A percentile compares a stretch with the other conserved stretches of the same genome.
Evolutionary conservation across 1,284 basidiomycete species (phyloP).

Genomic region (Omphalotus olearius): DNA sequence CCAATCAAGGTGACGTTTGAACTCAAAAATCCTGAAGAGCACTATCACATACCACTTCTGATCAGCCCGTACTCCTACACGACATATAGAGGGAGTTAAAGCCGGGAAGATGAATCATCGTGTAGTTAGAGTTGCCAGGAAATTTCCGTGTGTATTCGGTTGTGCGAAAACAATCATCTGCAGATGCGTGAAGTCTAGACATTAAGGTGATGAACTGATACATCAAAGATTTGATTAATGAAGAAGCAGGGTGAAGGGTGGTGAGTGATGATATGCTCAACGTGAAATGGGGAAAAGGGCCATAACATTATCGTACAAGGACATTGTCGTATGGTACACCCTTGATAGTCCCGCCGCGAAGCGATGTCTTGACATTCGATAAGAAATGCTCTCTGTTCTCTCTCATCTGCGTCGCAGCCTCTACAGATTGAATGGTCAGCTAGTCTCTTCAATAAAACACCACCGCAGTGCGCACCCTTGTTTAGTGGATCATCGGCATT

Average conservation of each 20-base stretch:
- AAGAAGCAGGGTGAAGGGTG: constrained; percentile 13
- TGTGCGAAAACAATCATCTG: too few species aligned
- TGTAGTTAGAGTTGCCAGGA: constrained; percentile 17
- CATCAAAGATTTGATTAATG: constrained; percentile 2
- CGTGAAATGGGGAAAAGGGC: constrained; percentile 5
- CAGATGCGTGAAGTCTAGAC: constrained; percentile 20
- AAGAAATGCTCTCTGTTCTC: constrained; percentile 80
- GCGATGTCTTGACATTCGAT: constrained; percentile 77
- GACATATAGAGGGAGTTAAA: constrained; percentile 78
- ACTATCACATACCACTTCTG: constrained; percentile 89
- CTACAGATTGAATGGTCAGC: constrained; percentile 38
- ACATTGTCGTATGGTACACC: constrained; percentile 80
- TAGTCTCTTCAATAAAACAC: constrained; percentile 4
- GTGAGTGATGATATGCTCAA: constrained; percentile 7
- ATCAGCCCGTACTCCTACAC: constrained; percentile 92
- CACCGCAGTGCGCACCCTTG: constrained; percentile 69
- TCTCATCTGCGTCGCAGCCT: constrained; percentile 91
- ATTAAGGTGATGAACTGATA: constrained; percentile 23
- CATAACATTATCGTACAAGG: constrained; percentile 34
- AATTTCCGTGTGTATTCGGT: constrained; percentile 22
- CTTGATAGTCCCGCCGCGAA: constrained; percentile 76
- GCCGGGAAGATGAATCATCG: not conserved
- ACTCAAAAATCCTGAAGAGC: constrained; percentile 66
- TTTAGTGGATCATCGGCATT: constrained; percentile 99
- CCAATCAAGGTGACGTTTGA: constrained; percentile 67